Evolutionary conservation across 176 grass and related monocot species (phyloP).

Genomic region (Triticum aestivum): DNA sequence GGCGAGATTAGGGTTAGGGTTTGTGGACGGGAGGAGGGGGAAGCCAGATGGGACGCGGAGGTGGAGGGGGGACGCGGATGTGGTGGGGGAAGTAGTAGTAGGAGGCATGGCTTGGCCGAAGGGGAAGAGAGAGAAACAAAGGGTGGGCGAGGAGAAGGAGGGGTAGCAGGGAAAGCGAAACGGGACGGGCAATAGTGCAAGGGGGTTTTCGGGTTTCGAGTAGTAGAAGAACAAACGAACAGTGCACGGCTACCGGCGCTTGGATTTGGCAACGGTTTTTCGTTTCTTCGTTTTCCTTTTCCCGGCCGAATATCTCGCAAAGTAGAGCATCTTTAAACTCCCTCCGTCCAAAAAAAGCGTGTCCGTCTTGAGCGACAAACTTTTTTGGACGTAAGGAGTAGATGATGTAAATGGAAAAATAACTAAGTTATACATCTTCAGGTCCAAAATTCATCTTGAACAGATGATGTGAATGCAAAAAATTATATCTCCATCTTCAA

Average conservation of each 20-base stretch:
- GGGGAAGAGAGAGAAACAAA: slow-evolving; percentile 35
- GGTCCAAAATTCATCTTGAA: too few relatives aligned
- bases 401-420: too few relatives aligned
- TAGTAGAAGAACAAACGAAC: background rate
- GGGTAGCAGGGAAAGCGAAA: slow-evolving; percentile 60
- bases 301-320: background rate
- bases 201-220: background rate
- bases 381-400: too few relatives aligned
- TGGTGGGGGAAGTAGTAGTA: slow-evolving; percentile 42
- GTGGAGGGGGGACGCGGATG: slow-evolving; percentile 36
- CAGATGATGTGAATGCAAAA: too few relatives aligned
- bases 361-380: too few relatives aligned
- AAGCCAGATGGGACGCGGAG: slow-evolving; percentile 6
- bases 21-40: slow-evolving; percentile 8
- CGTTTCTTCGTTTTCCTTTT: background rate
- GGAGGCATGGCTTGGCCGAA: slow-evolving; percentile 46
- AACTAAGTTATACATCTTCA: too few relatives aligned
- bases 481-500: too few relatives aligned
- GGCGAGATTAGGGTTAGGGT: slow-evolving; percentile 66
- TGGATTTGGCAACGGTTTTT: background rate
- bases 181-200: background rate
- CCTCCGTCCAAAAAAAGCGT: too few relatives aligned
- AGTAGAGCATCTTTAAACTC: too few relatives aligned
- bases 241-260: background rate
- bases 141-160: slow-evolving; percentile 35